Evolutionary conservation across 202 grass and related monocot genomes (phyloP), one percentile per base, ranked within the genome.

Genomic region (Setaria italica): DNA sequence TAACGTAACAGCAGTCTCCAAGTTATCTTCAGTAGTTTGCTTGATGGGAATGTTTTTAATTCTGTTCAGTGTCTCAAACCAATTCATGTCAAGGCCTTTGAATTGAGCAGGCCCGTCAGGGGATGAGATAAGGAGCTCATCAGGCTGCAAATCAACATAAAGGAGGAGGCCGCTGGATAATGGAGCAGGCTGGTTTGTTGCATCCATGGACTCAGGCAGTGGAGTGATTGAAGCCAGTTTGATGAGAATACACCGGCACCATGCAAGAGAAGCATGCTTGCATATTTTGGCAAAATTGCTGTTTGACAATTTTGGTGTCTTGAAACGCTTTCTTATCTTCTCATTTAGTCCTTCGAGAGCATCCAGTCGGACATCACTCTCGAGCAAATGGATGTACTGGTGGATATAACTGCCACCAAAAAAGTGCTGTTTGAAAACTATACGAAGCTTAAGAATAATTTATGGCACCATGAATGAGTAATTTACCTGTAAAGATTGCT

Each of bases 1-100:
- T 71, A 99, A 79, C 62, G 88, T 87, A 87, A 96, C 90, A 76
- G 97, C 92, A 81, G 67, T 90, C 76, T 99, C 97, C 93, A 94
- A 94, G 77, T 94, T 96, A 84, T 91, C 92, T 83, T 99, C 93
- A 14, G 85, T 82, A 80, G 86, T 90, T 90, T 92, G 86, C 87
- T 79, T 91, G 80, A 99, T 91, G 6, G 82, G 90, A 57, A 99
- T 82, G 66, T 92, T 99, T 67, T 92, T 99, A 57, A 99, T 96
- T 87, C 88, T 96, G 72, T 80, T 91, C 5, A 99, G 78, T 67
- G 85, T 93, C 74, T 99, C 97, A 76, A 96, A 96, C 91, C 85
- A 96, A 82, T 94, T 96, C 93, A 99, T 99, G 74, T 96, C 97
- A 54, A 99, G 91, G 17, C 94, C 93, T 94, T 91, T 92, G 54